Evolutionary conservation across 352 stramenopile species (phyloP).

Genomic region (Phytophthora pseudosyringae): DNA sequence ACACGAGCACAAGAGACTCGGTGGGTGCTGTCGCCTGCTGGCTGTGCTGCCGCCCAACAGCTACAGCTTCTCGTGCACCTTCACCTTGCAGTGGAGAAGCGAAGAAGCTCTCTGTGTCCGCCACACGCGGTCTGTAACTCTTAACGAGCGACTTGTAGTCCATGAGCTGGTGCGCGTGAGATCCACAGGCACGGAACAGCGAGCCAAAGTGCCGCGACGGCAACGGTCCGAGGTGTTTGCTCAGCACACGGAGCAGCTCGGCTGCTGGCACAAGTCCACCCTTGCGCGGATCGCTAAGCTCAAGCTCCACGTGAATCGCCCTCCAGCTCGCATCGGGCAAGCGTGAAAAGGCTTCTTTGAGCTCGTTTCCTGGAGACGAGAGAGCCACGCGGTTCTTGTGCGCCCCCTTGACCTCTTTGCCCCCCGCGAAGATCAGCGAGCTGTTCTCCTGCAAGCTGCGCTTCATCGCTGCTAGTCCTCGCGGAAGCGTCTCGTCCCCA

Average conservation of each 20-base stretch:
- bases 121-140: conserved; percentile 62
- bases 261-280: conserved; percentile 66
- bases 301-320: conserved; percentile 69
- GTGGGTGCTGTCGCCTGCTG: conserved; percentile 61
- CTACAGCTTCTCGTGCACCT: conserved; percentile 28
- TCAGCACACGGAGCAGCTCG: conserved; percentile 66
- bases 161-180: conserved; percentile 71
- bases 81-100: conserved; percentile 30
- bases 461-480: conserved; percentile 27
- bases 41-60: conserved; percentile 46
- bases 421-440: conserved; percentile 60
- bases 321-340: conserved; percentile 65
- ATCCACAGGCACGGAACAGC: conserved; percentile 72
- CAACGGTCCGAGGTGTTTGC: conserved; percentile 68
- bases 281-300: conserved; percentile 63
- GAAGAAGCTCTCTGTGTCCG: conserved; percentile 67
- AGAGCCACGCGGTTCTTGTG: conserved; percentile 66
- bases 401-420: conserved; percentile 56
- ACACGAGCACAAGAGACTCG: conserved; percentile 77
- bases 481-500: conserved; percentile 42
- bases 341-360: conserved; percentile 76
- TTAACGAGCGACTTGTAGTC: conserved; percentile 76
- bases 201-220: conserved; percentile 57
- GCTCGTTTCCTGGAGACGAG: conserved; percentile 67
- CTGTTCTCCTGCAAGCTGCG: conserved; percentile 62